A percentile compares a stretch with the other conserved stretches of the same genome.
phyloP scores from a whole-genome alignment of 2,329 filamentous ascomycete species.

The Colletotrichum abscissum region DNA sequence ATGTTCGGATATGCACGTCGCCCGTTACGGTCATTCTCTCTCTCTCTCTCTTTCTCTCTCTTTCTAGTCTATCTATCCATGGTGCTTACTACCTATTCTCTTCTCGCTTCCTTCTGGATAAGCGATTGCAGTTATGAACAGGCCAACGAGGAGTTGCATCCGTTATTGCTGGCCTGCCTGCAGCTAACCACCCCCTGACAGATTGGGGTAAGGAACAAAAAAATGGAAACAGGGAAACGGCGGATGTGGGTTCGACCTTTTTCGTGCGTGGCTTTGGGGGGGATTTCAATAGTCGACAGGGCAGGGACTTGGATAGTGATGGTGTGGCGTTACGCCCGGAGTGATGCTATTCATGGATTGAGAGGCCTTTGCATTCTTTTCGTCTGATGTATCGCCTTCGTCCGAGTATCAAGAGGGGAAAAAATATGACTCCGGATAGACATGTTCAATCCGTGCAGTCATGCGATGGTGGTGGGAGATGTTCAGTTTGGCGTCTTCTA shows the following conservation, averaged over 20 bases:
- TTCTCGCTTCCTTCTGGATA: background rate
- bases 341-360: conserved; percentile 14
- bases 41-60: background rate
- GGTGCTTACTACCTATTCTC: background rate
- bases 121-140: background rate
- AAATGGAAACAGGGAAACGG: background rate
- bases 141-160: conserved; percentile 1
- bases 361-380: background rate
- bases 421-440: background rate
- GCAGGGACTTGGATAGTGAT: background rate
- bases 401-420: background rate
- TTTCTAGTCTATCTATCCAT: background rate
- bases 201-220: background rate
- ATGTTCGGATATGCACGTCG: conserved; percentile 28
- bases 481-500: background rate
- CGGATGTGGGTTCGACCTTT: background rate
- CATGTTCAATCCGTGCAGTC: background rate
- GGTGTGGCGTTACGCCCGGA: conserved; percentile 27
- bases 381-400: background rate
- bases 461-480: background rate
- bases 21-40: conserved; percentile 6
- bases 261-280: background rate
- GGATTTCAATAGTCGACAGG: background rate
- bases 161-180: background rate
- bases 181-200: conserved; percentile 3